Evolutionary conservation across 2,329 filamentous ascomycete genomes (phyloP).

Genomic region (Trichoderma gracile): DNA sequence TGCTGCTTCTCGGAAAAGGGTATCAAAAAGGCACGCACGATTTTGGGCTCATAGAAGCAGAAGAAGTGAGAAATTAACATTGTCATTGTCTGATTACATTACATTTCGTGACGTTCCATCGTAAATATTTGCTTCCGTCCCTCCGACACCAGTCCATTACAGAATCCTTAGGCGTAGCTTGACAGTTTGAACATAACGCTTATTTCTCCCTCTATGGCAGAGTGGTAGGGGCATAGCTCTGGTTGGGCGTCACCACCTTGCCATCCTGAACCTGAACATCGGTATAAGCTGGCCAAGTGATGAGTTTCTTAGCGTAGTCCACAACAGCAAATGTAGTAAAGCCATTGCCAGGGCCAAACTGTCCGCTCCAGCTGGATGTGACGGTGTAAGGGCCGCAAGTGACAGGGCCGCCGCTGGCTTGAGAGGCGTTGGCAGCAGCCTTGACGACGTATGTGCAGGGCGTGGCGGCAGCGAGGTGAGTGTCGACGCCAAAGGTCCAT

Average conservation of each 20-base stretch:
- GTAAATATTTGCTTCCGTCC: background rate
- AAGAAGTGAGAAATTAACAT: background rate
- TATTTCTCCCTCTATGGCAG: slow-evolving; percentile 9
- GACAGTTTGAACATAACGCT: background rate
- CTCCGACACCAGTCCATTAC: too few relatives aligned
- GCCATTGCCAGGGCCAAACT: slow-evolving; percentile 53
- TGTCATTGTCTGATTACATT: background rate
- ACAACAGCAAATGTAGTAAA: slow-evolving; percentile 57
- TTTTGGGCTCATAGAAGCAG: too few relatives aligned
- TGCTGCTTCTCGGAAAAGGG: too few relatives aligned
- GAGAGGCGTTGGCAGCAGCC: slow-evolving; percentile 37
- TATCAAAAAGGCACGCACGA: too few relatives aligned
- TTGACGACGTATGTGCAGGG: slow-evolving; percentile 45
- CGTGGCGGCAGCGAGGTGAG: slow-evolving; percentile 37
- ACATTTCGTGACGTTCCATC: background rate
- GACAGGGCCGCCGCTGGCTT: slow-evolving; percentile 43
- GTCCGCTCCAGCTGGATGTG: slow-evolving; percentile 56
- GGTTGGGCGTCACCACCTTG: slow-evolving; percentile 50
- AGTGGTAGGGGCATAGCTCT: slow-evolving; percentile 44
- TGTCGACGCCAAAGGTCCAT: slow-evolving; percentile 48
- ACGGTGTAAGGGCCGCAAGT: slow-evolving; percentile 53
- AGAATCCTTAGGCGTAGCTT: background rate
- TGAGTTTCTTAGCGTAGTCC: slow-evolving; percentile 45
- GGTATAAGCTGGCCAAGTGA: slow-evolving; percentile 56
- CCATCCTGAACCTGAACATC: slow-evolving; percentile 51